Evolutionary conservation across 1,284 basidiomycete species (phyloP).

Genomic region (Anthracocystis panici-leucophaei): DNA sequence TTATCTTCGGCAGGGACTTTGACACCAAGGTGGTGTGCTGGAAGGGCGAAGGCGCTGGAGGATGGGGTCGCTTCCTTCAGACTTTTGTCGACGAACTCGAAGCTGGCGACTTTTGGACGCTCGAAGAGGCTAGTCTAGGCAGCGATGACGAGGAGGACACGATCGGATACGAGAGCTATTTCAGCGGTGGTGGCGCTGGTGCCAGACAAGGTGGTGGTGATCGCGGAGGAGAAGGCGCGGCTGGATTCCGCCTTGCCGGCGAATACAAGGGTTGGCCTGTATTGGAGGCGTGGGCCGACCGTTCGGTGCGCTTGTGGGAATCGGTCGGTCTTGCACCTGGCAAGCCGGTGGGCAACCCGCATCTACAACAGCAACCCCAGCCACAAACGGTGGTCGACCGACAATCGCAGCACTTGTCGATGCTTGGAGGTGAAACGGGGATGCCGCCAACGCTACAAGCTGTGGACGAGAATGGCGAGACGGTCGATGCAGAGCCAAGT

Average conservation of each 20-base stretch:
- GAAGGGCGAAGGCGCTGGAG: conserved; percentile 80
- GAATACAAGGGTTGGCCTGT: conserved; percentile 67
- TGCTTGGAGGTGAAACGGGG: conserved; percentile 30
- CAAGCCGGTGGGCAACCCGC: conserved; percentile 41
- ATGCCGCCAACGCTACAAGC: conserved; percentile 24
- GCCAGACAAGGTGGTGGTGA: conserved; percentile 61
- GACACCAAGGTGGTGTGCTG: conserved; percentile 93
- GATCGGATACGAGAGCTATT: conserved; percentile 67
- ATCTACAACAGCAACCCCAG: conserved; percentile 26
- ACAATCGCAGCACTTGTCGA: conserved; percentile 34
- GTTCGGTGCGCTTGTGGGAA: conserved; percentile 62
- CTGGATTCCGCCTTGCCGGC: conserved; percentile 61
- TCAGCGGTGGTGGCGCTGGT: conserved; percentile 59
- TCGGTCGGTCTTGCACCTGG: conserved; percentile 56
- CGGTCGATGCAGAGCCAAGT: conserved; percentile 44
- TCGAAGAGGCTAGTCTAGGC: conserved; percentile 49
- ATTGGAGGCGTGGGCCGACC: conserved; percentile 68
- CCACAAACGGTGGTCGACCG: conserved; percentile 33
- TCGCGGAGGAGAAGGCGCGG: conserved; percentile 59
- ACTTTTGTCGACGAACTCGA: conserved; percentile 93
- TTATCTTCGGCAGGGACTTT: conserved; percentile 96
- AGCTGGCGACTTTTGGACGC: conserved; percentile 75
- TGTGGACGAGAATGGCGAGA: conserved; percentile 51
- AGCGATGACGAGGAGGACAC: conserved; percentile 63
- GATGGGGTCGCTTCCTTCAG: conserved; percentile 96